phyloP scores from a whole-genome alignment of 257 asterid genomes.

The Gynochthodes officinalis region DNA sequence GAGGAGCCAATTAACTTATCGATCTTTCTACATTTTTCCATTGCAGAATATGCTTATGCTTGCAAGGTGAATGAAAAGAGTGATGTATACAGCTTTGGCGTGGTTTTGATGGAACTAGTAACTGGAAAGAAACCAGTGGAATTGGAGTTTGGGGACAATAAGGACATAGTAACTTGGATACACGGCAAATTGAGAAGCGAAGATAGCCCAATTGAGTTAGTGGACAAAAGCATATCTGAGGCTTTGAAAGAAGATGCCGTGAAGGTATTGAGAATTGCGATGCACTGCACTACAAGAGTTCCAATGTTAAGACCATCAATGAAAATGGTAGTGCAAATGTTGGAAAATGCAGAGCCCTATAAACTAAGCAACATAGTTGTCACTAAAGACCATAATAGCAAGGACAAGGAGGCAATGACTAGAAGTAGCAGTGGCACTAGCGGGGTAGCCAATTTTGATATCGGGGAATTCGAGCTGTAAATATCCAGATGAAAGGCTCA shows the following conservation, averaged over 20 bases:
- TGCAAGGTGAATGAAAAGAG: constrained; percentile 37
- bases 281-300: constrained; percentile 38
- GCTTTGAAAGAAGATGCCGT: constrained; percentile 34
- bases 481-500: background rate
- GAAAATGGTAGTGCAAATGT: constrained; percentile 46
- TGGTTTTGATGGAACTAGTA: constrained; percentile 40
- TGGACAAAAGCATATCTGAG: constrained; percentile 31
- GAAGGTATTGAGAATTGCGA: constrained; percentile 33
- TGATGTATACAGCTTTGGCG: constrained; percentile 48
- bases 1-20: background rate
- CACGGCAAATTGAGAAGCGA: constrained; percentile 26
- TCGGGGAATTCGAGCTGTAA: constrained; percentile 12
- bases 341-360: constrained; percentile 41
- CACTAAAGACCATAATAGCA: constrained; percentile 2
- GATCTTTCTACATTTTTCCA: background rate
- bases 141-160: constrained; percentile 34
- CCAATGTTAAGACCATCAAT: constrained; percentile 37
- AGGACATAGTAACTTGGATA: constrained; percentile 41
- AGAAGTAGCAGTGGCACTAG: background rate
- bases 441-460: constrained; percentile 15
- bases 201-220: constrained; percentile 18
- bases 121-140: constrained; percentile 40
- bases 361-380: constrained; percentile 24
- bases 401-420: constrained; percentile 15
- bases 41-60: constrained; percentile 37